phyloP scores from a whole-genome alignment of 1,284 basidiomycete genomes.

The Malassezia japonica region DNA sequence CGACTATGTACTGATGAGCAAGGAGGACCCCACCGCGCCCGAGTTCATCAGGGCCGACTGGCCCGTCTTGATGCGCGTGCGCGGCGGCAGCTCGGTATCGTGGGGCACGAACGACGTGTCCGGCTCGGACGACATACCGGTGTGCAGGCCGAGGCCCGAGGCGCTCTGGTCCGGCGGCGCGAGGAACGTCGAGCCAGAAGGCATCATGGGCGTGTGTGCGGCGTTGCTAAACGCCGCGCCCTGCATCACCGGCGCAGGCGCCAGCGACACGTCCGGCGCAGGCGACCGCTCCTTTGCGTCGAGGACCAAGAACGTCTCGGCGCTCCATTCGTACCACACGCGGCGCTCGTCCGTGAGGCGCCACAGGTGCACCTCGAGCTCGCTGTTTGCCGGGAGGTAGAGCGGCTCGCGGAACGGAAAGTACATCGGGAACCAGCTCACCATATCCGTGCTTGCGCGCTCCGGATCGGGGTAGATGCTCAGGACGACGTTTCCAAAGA shows the following conservation, averaged over 20 bases:
- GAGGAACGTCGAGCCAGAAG: constrained; percentile 11
- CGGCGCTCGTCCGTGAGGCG: constrained; percentile 65
- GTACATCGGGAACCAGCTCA: constrained; percentile 97
- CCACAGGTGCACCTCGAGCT: constrained; percentile 90
- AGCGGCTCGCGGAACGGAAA: constrained; percentile 83
- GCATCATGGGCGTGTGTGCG: constrained; percentile 34
- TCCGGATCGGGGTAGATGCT: constrained; percentile 81
- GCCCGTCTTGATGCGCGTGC: constrained; percentile 66
- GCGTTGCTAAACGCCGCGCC: constrained; percentile 33
- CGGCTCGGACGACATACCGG: constrained; percentile 1
- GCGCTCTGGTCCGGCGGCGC: not conserved
- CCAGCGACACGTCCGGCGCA: not conserved
- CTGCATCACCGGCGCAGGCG: not conserved
- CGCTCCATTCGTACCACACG: constrained; percentile 99
- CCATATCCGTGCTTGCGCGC: constrained; percentile 78
- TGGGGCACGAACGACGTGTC: not conserved
- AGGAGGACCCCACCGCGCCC: constrained; percentile 79
- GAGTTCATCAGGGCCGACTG: constrained; percentile 85
- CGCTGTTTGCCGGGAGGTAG: constrained; percentile 81
- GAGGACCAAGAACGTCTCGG: constrained; percentile 69
- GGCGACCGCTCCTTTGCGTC: not conserved
- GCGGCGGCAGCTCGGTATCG: not conserved
- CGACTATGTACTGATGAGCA: constrained; percentile 57
- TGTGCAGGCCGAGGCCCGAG: not conserved
- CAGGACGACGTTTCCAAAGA: constrained; percentile 77